phyloP scores from a whole-genome alignment of 169 alveolate species.

The Cryptosporidium meleagridis region DNA sequence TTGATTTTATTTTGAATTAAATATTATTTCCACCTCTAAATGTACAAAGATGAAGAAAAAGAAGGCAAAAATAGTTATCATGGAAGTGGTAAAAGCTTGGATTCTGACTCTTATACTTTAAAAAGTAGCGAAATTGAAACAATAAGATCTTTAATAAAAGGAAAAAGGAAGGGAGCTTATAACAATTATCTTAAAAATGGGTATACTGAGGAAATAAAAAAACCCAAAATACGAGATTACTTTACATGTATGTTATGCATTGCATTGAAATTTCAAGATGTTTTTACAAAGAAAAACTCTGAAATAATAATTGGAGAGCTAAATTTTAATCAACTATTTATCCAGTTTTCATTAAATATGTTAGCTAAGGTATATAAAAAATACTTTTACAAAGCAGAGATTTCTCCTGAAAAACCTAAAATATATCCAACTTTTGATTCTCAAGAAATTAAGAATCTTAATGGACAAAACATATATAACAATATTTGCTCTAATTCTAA shows the following conservation, averaged over 20 bases:
- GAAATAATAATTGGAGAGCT: not conserved
- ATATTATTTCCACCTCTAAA: too few species aligned
- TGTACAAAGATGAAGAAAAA: not conserved
- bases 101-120: not conserved
- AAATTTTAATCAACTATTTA: not conserved
- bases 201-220: too few species aligned
- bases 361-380: not conserved
- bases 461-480: not conserved
- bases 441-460: not conserved
- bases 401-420: not conserved
- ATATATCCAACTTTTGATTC: conserved; percentile 30
- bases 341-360: not conserved
- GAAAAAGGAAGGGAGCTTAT: too few species aligned
- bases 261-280: not conserved
- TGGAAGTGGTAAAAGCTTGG: too few species aligned
- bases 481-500: not conserved
- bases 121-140: not conserved
- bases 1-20: too few species aligned
- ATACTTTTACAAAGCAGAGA: not conserved
- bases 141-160: not conserved
- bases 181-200: not conserved
- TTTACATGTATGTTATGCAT: conserved; percentile 29
- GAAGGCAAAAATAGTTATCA: not conserved
- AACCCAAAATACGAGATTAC: not conserved
- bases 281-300: not conserved